These are phyloP conservation scores for Phytopythium boreale DNA, from an alignment of 352 stramenopile genomes.

Conservation along the genomic window DNA sequence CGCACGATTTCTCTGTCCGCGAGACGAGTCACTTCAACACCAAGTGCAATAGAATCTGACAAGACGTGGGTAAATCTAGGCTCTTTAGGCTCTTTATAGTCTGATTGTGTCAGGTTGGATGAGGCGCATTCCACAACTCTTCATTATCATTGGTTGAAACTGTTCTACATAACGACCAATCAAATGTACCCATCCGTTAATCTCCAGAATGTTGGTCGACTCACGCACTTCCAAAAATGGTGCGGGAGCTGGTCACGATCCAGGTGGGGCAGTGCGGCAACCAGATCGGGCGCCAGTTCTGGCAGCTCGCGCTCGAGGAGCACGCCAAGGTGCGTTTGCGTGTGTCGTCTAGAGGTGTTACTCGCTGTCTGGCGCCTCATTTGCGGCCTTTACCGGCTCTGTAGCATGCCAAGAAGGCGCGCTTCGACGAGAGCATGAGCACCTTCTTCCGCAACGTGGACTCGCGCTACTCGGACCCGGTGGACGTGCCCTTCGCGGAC, in stretches of 20 bases:
- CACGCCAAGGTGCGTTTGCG: constrained; percentile 59
- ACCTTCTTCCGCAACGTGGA: constrained; percentile 92
- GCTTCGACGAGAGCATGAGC: constrained; percentile 91
- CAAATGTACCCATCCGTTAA: not conserved
- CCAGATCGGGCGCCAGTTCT: constrained; percentile 93
- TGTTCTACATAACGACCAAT: not conserved
- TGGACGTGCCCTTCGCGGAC: constrained; percentile 45
- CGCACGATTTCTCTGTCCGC: not conserved
- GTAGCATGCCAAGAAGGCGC: constrained; percentile 40
- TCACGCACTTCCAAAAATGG: constrained; percentile 42
- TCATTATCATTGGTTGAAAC: not conserved
- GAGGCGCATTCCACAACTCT: not conserved
- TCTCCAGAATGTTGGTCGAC: not conserved
- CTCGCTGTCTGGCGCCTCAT: not conserved
- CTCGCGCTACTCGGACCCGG: constrained; percentile 43
- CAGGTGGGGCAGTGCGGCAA: constrained; percentile 95
- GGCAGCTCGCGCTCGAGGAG: constrained; percentile 87
- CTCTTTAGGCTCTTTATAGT: not conserved
- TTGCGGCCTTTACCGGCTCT: not conserved
- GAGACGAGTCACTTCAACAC: not conserved
- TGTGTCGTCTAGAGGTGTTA: no score
- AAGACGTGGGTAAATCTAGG: not conserved
- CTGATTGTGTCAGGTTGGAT: not conserved
- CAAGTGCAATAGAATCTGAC: not conserved
- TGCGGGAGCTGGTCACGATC: constrained; percentile 85